These are phyloP conservation scores for Calonectria naviculata DNA, from an alignment of 2,329 filamentous ascomycete genomes.

Conservation along the genomic window DNA sequence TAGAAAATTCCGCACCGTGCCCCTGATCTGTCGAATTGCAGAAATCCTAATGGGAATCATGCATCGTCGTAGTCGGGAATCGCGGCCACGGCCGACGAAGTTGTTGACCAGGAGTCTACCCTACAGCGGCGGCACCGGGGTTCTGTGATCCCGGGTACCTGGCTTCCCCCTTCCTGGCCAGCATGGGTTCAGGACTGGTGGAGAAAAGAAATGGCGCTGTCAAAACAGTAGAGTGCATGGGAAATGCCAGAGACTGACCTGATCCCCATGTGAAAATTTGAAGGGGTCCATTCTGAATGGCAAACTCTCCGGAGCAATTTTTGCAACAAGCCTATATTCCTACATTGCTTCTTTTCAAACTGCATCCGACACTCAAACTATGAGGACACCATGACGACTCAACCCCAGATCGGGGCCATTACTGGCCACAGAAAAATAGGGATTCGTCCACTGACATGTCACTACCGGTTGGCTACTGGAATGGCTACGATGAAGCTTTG, in stretches of 20 bases:
- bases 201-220: not conserved
- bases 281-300: not conserved
- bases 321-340: not conserved
- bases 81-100: not conserved
- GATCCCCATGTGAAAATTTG: not conserved
- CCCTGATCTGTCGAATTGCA: not conserved
- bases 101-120: not conserved
- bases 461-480: not conserved
- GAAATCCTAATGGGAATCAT: not conserved
- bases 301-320: not conserved
- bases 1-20: not conserved
- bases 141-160: not conserved
- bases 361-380: not conserved
- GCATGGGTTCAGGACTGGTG: too few species aligned
- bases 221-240: not conserved
- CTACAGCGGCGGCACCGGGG: not conserved
- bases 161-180: not conserved
- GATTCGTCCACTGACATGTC: not conserved
- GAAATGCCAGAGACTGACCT: not conserved
- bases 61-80: not conserved
- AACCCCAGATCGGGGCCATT: not conserved
- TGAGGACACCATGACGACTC: not conserved
- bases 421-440: not conserved
- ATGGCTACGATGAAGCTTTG: not conserved
- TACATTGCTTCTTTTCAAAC: not conserved